Evolutionary conservation across 129 eudicot genomes (phyloP).

Genomic region (Helichrysum umbraculigerum): DNA sequence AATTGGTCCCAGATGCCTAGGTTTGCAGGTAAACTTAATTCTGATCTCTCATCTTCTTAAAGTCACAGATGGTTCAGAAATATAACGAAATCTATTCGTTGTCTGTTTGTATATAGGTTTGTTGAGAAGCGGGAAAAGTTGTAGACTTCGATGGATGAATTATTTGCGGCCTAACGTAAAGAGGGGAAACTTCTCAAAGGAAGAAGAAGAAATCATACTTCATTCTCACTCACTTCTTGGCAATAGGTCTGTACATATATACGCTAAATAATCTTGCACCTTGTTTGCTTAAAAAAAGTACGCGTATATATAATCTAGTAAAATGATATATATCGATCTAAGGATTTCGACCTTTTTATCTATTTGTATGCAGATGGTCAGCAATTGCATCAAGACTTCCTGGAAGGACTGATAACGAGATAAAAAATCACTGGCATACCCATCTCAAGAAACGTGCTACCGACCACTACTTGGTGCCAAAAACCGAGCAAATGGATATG

Average conservation of each 20-base stretch:
- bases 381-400: slow-evolving; percentile 45
- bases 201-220: slow-evolving; percentile 47
- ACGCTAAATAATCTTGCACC: not conserved
- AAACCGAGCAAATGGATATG: not conserved
- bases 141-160: slow-evolving; percentile 56
- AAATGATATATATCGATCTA: not conserved
- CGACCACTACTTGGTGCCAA: not conserved
- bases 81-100: too few species aligned
- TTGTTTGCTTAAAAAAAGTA: not conserved
- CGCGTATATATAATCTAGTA: not conserved
- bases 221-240: slow-evolving; percentile 29
- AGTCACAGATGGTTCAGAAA: not conserved
- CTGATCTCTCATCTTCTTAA: not conserved
- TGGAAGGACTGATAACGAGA: slow-evolving; percentile 49
- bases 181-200: slow-evolving; percentile 39
- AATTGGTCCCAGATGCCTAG: slow-evolving; percentile 44
- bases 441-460: slow-evolving; percentile 39
- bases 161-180: slow-evolving; percentile 41
- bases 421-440: slow-evolving; percentile 47
- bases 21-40: slow-evolving; percentile 28
- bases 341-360: not conserved
- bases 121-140: slow-evolving; percentile 50
- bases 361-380: slow-evolving; percentile 43
- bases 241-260: slow-evolving; percentile 27
- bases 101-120: slow-evolving; percentile 27